Evolutionary conservation across 371 early-diverging fungal species (phyloP), one percentile per base, ranked within the genome.

Genomic region (Lichtheimia hyalospora): DNA sequence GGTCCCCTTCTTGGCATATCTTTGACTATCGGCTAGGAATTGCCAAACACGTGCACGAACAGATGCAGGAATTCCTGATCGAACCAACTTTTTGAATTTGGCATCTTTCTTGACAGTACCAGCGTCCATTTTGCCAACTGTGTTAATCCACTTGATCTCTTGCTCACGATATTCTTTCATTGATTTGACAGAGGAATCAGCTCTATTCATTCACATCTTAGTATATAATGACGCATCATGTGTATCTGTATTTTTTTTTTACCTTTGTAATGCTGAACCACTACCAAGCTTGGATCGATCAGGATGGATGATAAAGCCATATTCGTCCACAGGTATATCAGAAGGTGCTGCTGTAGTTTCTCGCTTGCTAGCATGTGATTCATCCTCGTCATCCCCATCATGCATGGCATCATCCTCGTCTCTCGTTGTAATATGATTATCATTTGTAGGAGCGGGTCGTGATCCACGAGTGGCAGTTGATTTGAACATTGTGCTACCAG

Each of bases 1-100:
- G 18, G 80, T 16, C 3, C 82, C 84, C 1, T 74, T 65, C 60
- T 82, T 64, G 14, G 73, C 71, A 25, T 81, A 79, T 41, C 73
- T 66, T 39, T 71, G 68, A 13, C 72, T 80, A 6, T 81, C 81
- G 0, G 90, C 84, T 5, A 92, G 61, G 24, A 79, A 85, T 27
- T 80, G 80, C 95, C 95, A 94, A 0, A 87, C 89, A 18, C 80
- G 75, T 8, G 87, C 84, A 7, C 94, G 81, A 0, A 92, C 76
- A 3, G 89, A 86, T 5, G 86, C 77, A 5, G 94, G 94, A 18
- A 92, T 82, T 3, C 94, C 94, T 8, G 58, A 64, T 6, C 92
- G 74, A 12, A 87, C 89, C n/a, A 94, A 58, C 60, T 88, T 87
- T 60, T 86, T 86, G 57, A 84, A 70, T 64, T 86, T 76, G 53